These are phyloP conservation scores for Rhizopogon vinicolor DNA, from an alignment of 768 basidiomycete species.

Conservation along the genomic window DNA sequence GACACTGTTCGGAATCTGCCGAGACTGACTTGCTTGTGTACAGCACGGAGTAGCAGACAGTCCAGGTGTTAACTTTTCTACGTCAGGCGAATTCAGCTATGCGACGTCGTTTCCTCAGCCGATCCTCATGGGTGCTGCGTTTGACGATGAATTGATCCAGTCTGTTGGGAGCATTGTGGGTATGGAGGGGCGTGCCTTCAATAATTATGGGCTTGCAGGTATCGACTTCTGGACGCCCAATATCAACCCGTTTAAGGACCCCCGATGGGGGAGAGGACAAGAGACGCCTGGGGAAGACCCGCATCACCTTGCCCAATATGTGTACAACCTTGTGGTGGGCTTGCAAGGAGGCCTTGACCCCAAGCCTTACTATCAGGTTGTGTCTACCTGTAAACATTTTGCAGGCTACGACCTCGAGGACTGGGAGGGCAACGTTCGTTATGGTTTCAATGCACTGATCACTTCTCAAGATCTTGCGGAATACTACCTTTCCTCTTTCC, in stretches of 20 bases:
- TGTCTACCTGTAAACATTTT: constrained; percentile 58
- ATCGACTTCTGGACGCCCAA: constrained; percentile 58
- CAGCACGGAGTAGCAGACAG: constrained; percentile 54
- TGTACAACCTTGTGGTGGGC: constrained; percentile 48
- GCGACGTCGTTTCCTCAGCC: constrained; percentile 59
- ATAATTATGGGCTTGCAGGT: constrained; percentile 48
- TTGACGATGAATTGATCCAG: constrained; percentile 50
- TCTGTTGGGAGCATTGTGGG: constrained; percentile 46
- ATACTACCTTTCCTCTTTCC: constrained; percentile 53
- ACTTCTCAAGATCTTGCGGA: constrained; percentile 51
- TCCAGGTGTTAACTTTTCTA: constrained; percentile 47
- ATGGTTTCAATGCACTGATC: constrained; percentile 50
- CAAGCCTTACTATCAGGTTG: constrained; percentile 43
- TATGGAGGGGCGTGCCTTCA: constrained; percentile 55
- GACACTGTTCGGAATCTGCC: not conserved
- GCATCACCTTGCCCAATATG: constrained; percentile 48
- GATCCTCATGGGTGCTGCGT: constrained; percentile 49
- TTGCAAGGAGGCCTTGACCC: constrained; percentile 57
- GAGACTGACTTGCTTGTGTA: not conserved
- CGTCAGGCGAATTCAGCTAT: constrained; percentile 47
- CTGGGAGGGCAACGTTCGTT: constrained; percentile 48
- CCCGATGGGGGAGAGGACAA: constrained; percentile 59
- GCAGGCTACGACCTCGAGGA: constrained; percentile 56
- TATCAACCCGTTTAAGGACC: constrained; percentile 49
- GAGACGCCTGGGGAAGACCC: constrained; percentile 63